phyloP scores from a whole-genome alignment of 2,329 filamentous ascomycete species.

The Paraphoma chrysanthemicola region DNA sequence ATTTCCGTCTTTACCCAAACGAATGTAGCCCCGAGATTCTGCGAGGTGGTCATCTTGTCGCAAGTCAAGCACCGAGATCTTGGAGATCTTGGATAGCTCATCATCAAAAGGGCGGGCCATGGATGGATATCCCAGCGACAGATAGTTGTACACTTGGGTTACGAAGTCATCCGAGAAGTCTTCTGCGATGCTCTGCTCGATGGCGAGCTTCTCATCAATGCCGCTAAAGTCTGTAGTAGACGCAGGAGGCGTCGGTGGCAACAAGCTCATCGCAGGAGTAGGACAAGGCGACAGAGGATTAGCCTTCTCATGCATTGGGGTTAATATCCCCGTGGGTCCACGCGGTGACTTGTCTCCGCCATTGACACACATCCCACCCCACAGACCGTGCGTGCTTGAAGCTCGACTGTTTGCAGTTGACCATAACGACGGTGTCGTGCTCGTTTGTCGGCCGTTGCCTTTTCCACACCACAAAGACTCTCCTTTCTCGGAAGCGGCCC shows the following conservation, averaged over 20 bases:
- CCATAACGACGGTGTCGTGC: slow-evolving; percentile 44
- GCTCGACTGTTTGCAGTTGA: slow-evolving; percentile 53
- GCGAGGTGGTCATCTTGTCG: slow-evolving; percentile 72
- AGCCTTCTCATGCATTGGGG: slow-evolving; percentile 49
- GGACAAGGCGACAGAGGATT: slow-evolving; percentile 52
- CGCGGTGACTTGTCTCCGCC: slow-evolving; percentile 48
- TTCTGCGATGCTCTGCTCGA: slow-evolving; percentile 57
- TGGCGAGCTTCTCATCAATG: slow-evolving; percentile 51
- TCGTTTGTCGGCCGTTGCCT: slow-evolving; percentile 37
- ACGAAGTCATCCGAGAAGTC: slow-evolving; percentile 88
- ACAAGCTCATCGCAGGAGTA: slow-evolving; percentile 39
- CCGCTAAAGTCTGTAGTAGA: slow-evolving; percentile 48
- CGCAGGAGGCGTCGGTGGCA: slow-evolving; percentile 48
- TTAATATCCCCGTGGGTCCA: slow-evolving; percentile 59
- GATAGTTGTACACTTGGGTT: slow-evolving; percentile 96
- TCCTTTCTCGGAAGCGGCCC: slow-evolving; percentile 45
- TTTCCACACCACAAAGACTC: slow-evolving; percentile 68
- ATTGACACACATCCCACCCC: slow-evolving; percentile 73
- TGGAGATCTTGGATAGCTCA: slow-evolving; percentile 82
- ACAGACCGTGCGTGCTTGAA: slow-evolving; percentile 69
- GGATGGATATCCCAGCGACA: slow-evolving; percentile 89
- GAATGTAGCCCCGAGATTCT: slow-evolving; percentile 75
- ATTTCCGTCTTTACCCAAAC: slow-evolving; percentile 56
- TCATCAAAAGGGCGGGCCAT: slow-evolving; percentile 83
- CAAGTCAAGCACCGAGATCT: slow-evolving; percentile 72